phyloP scores from a whole-genome alignment of 1,139 yeast species.

The Eremothecium sinecaudum region DNA sequence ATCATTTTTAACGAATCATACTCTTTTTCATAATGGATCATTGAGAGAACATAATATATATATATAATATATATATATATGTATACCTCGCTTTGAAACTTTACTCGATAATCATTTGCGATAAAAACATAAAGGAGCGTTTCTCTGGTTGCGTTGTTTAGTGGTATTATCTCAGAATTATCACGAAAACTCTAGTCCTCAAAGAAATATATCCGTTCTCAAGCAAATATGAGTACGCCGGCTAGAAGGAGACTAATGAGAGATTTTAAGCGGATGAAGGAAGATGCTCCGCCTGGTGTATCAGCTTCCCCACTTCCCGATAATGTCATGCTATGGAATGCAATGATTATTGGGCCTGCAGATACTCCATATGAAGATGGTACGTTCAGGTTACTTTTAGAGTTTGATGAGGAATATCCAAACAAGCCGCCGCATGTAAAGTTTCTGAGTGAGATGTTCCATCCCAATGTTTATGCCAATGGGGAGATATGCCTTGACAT shows the following conservation, averaged over 20 bases:
- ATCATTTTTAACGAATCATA: too few relatives aligned
- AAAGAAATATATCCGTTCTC: too few relatives aligned
- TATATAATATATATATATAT: background rate
- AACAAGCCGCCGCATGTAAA: slow-evolving; percentile 92
- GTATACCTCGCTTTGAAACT: background rate
- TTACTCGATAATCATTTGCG: background rate
- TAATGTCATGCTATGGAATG: slow-evolving; percentile 97
- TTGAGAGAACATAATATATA: too few relatives aligned
- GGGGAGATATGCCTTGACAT: slow-evolving; percentile 96
- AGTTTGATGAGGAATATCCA: slow-evolving; percentile 95
- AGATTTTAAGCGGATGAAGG: slow-evolving; percentile 96
- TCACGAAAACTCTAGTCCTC: too few relatives aligned
- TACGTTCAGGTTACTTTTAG: slow-evolving; percentile 75
- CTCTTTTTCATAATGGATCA: too few relatives aligned
- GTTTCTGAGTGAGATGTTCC: slow-evolving; percentile 91
- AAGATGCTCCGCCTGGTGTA: slow-evolving; percentile 96
- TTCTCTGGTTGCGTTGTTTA: too few relatives aligned
- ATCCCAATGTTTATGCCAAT: slow-evolving; percentile 90
- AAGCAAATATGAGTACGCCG: slow-evolving; percentile 72
- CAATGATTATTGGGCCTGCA: slow-evolving; percentile 94
- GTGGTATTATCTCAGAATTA: too few relatives aligned
- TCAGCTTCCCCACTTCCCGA: slow-evolving; percentile 96
- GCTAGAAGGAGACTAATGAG: slow-evolving; percentile 98
- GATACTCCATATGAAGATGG: slow-evolving; percentile 99
- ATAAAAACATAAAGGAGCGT: background rate